Base-by-base conservation (phyloP, 1,284 basidiomycete species). In the Cutaneotrichosporon mucoides region DNA sequence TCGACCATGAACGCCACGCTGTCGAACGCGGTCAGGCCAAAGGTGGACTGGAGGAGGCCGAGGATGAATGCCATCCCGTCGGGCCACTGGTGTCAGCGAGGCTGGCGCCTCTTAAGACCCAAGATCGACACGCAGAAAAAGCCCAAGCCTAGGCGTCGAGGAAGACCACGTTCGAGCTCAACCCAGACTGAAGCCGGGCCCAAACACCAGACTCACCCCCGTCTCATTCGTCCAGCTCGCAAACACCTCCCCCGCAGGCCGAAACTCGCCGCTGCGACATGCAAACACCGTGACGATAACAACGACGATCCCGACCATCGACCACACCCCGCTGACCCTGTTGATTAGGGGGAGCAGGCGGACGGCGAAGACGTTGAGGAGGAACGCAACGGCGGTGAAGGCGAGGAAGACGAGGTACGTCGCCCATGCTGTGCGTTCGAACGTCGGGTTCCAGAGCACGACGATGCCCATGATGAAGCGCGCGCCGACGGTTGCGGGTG, bases 231-330 rank as follows among this genome's bases (percentile, higher is more conserved):
- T 59, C 33, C 65, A 76, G 1, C 61, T 63, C 2, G 66, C 64
- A 60, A 79, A 80, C 7, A 79, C 79, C 46, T 73, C 76, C 5
- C 56, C 24, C 24, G 24, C 75, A 1, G 58, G 37, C 51, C 76
- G 75, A 60, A 68, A 80, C 43, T 74, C 50, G 9, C 53, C 58
- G 6, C 38, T 35, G n/a, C 46, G 40, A 34, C 53, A 55, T 3
- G 48, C 53, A 6, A 7, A 69, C 60, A 11, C 62, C 69, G 66
- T 6, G 64, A 57, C 7, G 71, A 71, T 69, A 41, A 79, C 66
- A 24, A 75, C 66, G 12, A 68, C 68, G 49, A 79, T 75, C 50
- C 71, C 70, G 37, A 72, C 68, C 15, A 78, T 66, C n/a, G 36
- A 36, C 56, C 51, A 57, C 9, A 70, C 66, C 0, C 66, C 68